Percentiles rank a stretch among this genome's conserved stretches.
phyloP scores from a whole-genome alignment of 1,284 basidiomycete genomes.

The Malassezia nana region DNA sequence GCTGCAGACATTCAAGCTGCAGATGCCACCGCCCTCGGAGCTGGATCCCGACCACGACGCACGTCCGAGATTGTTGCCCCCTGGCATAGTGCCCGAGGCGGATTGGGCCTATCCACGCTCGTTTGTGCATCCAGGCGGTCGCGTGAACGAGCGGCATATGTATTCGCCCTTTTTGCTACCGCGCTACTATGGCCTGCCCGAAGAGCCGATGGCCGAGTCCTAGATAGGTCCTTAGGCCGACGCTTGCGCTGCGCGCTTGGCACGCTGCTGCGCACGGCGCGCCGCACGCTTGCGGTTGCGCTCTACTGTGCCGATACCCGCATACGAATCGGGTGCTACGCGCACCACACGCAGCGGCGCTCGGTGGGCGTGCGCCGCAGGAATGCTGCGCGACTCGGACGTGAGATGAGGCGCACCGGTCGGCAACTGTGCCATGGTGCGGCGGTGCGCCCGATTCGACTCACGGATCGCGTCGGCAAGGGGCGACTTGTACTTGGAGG shows the following conservation, averaged over 20 bases:
- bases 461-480: constrained; percentile 7
- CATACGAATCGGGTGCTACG: constrained; percentile 11
- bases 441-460: constrained; percentile 1
- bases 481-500: constrained; percentile 1
- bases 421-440: constrained; percentile 6
- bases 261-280: constrained; percentile 11
- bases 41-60: constrained; percentile 28
- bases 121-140: neutral
- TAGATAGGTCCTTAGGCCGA: neutral
- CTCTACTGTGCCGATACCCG: constrained; percentile 8
- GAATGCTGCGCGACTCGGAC: neutral
- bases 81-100: neutral
- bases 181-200: constrained; percentile 2
- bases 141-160: constrained; percentile 5
- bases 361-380: neutral
- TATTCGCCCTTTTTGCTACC: constrained; percentile 4
- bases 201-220: neutral
- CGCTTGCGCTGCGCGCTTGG: neutral
- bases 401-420: neutral
- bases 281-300: constrained; percentile 17
- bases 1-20: constrained; percentile 41
- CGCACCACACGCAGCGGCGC: constrained; percentile 10
- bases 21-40: constrained; percentile 21
- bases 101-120: constrained; percentile 6
- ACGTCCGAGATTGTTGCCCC: neutral